These are phyloP conservation scores for Dictyophora rubrovolvata DNA, from an alignment of 768 basidiomycete genomes.

Conservation along the genomic window DNA sequence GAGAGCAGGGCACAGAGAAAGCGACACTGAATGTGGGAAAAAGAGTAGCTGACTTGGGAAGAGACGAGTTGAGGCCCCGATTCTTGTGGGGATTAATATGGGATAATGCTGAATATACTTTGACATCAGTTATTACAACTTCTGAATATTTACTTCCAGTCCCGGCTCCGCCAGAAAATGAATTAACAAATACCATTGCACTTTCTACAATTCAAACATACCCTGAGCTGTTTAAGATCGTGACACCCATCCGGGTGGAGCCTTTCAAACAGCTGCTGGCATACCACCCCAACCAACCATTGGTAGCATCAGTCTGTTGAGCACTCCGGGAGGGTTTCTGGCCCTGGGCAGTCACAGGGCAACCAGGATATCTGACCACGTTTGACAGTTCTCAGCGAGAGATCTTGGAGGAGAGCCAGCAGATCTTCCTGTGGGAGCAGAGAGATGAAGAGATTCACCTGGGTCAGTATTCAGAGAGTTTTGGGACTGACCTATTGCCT, in stretches of 20 bases:
- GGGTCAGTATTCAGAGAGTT: slow-evolving; percentile 16
- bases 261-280: slow-evolving; percentile 19
- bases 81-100: neutral
- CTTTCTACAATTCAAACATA: slow-evolving; percentile 17
- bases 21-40: neutral
- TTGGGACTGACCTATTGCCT: slow-evolving; percentile 17
- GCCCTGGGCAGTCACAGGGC: slow-evolving; percentile 27
- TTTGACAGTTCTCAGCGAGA: slow-evolving; percentile 2
- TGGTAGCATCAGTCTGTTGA: slow-evolving; percentile 22
- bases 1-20: neutral
- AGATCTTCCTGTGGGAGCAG: slow-evolving; percentile 19
- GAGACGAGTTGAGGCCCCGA: neutral
- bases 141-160: neutral
- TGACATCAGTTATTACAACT: too few relatives aligned
- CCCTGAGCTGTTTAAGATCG: slow-evolving; percentile 26
- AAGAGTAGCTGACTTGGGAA: neutral
- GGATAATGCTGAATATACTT: neutral
- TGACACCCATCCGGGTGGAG: slow-evolving; percentile 27
- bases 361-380: neutral
- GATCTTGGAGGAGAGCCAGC: slow-evolving; percentile 3
- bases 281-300: slow-evolving; percentile 27
- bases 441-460: slow-evolving; percentile 15
- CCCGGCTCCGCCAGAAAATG: neutral
- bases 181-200: slow-evolving; percentile 11
- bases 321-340: slow-evolving; percentile 33